Conservation (phyloP, 805 yeast species). For the Candida qinlingensis region DNA sequence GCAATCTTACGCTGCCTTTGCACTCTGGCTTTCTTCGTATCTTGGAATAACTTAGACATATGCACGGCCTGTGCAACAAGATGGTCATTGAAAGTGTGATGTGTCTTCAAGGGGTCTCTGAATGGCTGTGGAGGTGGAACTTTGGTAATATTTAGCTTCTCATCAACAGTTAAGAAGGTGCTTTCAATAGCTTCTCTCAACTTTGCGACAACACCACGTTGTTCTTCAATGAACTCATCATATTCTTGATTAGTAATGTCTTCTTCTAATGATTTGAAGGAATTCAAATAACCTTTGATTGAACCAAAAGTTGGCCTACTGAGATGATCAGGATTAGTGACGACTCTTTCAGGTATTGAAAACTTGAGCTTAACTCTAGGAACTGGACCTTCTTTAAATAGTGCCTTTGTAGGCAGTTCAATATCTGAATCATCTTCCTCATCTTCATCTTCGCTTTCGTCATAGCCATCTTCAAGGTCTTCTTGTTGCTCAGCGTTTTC, state of each 20-base stretch:
- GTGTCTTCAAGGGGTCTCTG: conserved; percentile 41
- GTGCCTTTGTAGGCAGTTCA: not conserved
- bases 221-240: conserved; percentile 48
- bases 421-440: conserved; percentile 6
- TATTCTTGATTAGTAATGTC: conserved; percentile 59
- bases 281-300: conserved; percentile 42
- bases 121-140: conserved; percentile 38
- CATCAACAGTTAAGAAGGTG: conserved; percentile 40
- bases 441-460: conserved; percentile 9
- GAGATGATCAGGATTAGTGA: conserved; percentile 59
- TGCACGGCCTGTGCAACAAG: conserved; percentile 69
- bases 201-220: conserved; percentile 36
- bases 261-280: conserved; percentile 57
- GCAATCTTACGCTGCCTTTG: conserved; percentile 71
- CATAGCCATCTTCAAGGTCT: conserved; percentile 6
- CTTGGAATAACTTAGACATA: conserved; percentile 65
- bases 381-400: conserved; percentile 6
- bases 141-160: conserved; percentile 33
- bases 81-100: conserved; percentile 63
- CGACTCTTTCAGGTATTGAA: conserved; percentile 38
- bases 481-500: conserved; percentile 4
- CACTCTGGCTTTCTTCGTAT: conserved; percentile 55
- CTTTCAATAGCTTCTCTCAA: conserved; percentile 43
- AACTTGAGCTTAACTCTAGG: conserved; percentile 27
- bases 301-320: conserved; percentile 38